phyloP scores from a whole-genome alignment of 768 basidiomycete species.

The Naganishia antarctica region DNA sequence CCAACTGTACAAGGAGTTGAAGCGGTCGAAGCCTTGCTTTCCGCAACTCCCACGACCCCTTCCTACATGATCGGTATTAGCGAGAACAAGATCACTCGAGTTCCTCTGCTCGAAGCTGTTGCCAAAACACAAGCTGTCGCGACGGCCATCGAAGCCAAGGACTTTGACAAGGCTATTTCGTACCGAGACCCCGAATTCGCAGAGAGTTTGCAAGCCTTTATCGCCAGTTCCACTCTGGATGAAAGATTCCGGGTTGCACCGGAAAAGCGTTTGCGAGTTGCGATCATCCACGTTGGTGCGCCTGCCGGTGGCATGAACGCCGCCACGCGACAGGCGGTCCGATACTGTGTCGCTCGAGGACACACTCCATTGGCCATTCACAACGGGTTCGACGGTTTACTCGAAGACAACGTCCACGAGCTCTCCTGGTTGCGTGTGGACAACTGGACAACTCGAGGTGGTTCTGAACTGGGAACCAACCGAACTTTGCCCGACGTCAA shows the following conservation, averaged over 20 bases:
- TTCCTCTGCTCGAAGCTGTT: constrained; percentile 89
- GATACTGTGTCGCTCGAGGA: constrained; percentile 86
- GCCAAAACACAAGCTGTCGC: constrained; percentile 85
- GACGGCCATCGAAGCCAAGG: constrained; percentile 69
- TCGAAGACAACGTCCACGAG: constrained; percentile 79
- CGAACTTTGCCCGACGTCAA: constrained; percentile 78
- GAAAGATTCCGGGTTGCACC: constrained; percentile 57
- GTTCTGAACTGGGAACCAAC: constrained; percentile 96
- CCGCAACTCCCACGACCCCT: constrained; percentile 79
- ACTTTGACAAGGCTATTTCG: constrained; percentile 81
- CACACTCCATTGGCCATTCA: constrained; percentile 88
- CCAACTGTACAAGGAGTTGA: constrained; percentile 94
- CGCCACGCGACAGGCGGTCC: constrained; percentile 86
- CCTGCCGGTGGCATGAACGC: constrained; percentile 99
- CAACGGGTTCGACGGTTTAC: constrained; percentile 91
- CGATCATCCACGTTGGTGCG: constrained; percentile 68
- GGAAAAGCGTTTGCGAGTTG: constrained; percentile 50
- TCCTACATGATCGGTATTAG: constrained; percentile 95
- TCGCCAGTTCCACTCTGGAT: constrained; percentile 63
- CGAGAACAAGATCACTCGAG: constrained; percentile 90
- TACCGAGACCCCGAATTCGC: constrained; percentile 86
- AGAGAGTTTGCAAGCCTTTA: constrained; percentile 82
- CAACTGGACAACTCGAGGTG: constrained; percentile 90
- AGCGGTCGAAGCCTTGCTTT: constrained; percentile 80
- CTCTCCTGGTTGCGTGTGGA: constrained; percentile 96